Base-by-base conservation (phyloP, 257 asterid species). In the Anisodus acutangulus region DNA sequence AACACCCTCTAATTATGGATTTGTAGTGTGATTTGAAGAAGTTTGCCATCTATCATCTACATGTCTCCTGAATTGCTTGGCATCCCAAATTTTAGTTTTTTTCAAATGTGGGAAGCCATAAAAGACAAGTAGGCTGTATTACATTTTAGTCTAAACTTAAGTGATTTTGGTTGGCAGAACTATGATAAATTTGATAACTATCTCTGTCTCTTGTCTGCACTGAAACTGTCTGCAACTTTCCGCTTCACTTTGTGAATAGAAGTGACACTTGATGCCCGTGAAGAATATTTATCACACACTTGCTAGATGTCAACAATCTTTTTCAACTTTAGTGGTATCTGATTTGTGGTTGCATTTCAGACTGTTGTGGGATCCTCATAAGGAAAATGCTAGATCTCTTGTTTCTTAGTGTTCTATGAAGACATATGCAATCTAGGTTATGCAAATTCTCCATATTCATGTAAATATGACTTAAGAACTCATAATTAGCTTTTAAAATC, bases 31-130 rank as follows among this genome's bases (percentile, higher is more conserved):
- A 63, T 63, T 22, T 76, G 81, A 76, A 51, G 62, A 74, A 51
- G 19, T 76, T 49, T 6, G 15, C 26, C 62, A 76, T 76, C 62
- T 76, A 51, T 3, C 11, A 12, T 3, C 63, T 51, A 76, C 4
- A 1, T 51, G 63, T 76, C 43, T 17, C 4, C 62, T 74, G 45
- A 49, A 74, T 49, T 49, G 43, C 60, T 72, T 49, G 62, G 81
- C 63, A 76, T 76, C 60, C 60, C 80, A 74, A 10, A 49, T 47
- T 19, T 76, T 76, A 49, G 81, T 76, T 76, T 41, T 49, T 76
- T 13, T 76, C 51, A 76, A 49, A 76, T 76, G 60, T 49, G 81
- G 43, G 62, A 31, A 22, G 81, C 22, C 81, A 22, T 51, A 31
- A 76, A 51, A 76, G 43, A 49, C 39, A 6, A 74, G 22, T 74